Percentiles rank a stretch among this genome's conserved stretches.
These are phyloP conservation scores for Claviceps africana DNA, from an alignment of 2,329 filamentous ascomycete species.

Conservation along the genomic window DNA sequence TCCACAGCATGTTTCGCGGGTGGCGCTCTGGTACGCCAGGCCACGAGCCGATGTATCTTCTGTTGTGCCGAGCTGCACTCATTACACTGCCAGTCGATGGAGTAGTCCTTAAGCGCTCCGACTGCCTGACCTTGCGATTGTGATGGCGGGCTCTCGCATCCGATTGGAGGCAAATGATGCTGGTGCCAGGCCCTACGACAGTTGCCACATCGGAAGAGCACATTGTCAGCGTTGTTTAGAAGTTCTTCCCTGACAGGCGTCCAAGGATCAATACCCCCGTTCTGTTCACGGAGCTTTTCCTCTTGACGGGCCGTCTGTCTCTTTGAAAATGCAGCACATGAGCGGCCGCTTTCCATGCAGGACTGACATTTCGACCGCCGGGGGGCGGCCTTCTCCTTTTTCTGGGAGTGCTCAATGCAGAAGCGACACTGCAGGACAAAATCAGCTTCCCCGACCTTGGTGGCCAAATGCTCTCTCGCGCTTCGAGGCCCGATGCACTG, in stretches of 20 bases:
- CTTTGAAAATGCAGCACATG: slow-evolving; percentile 62
- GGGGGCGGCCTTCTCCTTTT: slow-evolving; percentile 58
- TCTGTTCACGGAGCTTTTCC: slow-evolving; percentile 67
- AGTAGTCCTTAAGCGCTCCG: slow-evolving; percentile 59
- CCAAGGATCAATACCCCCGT: slow-evolving; percentile 65
- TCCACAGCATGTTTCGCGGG: slow-evolving; percentile 18
- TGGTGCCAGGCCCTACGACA: slow-evolving; percentile 76
- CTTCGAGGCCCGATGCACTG: slow-evolving; percentile 63
- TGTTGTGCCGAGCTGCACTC: slow-evolving; percentile 52
- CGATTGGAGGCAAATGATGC: slow-evolving; percentile 55
- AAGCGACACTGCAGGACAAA: slow-evolving; percentile 86
- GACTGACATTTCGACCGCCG: slow-evolving; percentile 56
- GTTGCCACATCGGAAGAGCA: slow-evolving; percentile 68
- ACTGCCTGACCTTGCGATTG: slow-evolving; percentile 17
- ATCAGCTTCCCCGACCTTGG: slow-evolving; percentile 60
- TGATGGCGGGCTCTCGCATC: slow-evolving; percentile 11
- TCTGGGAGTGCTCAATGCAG: slow-evolving; percentile 56
- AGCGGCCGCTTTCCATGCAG: slow-evolving; percentile 50
- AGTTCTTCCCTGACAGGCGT: slow-evolving; percentile 45
- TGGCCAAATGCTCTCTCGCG: slow-evolving; percentile 72
- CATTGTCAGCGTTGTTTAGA: slow-evolving; percentile 60
- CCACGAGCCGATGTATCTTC: slow-evolving; percentile 67
- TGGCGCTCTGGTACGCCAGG: slow-evolving; percentile 56
- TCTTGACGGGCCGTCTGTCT: slow-evolving; percentile 67
- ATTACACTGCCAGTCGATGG: slow-evolving; percentile 62